phyloP scores from a whole-genome alignment of 805 yeast species.

The Zygoascus biomembranicola region DNA sequence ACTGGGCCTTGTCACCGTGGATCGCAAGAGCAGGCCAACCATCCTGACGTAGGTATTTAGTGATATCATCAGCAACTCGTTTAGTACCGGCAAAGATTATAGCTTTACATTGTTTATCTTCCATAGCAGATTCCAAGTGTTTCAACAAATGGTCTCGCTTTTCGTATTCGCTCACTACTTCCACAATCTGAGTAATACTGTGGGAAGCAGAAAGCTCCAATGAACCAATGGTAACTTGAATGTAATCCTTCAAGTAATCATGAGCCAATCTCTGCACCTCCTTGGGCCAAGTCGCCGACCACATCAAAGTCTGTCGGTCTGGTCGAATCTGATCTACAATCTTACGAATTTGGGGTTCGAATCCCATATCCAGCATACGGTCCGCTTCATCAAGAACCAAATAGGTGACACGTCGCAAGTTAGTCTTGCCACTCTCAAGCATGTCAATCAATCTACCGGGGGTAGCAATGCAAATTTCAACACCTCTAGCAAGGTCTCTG shows the following conservation, averaged over 20 bases:
- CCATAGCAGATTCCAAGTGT: constrained; percentile 76
- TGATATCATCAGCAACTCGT: constrained; percentile 94
- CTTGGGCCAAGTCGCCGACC: constrained; percentile 99
- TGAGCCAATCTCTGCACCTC: constrained; percentile 89
- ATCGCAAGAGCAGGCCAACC: constrained; percentile 99
- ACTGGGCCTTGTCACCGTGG: constrained; percentile 97
- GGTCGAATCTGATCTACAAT: constrained; percentile 98
- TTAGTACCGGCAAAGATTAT: constrained; percentile 93
- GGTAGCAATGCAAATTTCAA: constrained; percentile 93
- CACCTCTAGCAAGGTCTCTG: constrained; percentile 92
- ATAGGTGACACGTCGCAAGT: constrained; percentile 92
- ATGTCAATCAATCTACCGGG: constrained; percentile 98
- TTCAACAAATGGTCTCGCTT: constrained; percentile 85
- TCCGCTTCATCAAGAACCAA: constrained; percentile 98
- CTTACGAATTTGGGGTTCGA: constrained; percentile 98
- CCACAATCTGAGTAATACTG: constrained; percentile 87
- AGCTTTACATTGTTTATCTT: constrained; percentile 57
- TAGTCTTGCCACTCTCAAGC: constrained; percentile 92
- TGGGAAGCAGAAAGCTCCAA: constrained; percentile 94
- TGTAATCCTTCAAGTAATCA: constrained; percentile 86
- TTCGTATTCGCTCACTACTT: constrained; percentile 84
- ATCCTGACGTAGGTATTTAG: constrained; percentile 83
- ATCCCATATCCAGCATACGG: constrained; percentile 99
- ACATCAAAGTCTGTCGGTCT: constrained; percentile 98
- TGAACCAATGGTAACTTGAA: constrained; percentile 95